These are phyloP conservation scores for Paulownia fortunei DNA, from an alignment of 257 asterid species.

Conservation along the genomic window DNA sequence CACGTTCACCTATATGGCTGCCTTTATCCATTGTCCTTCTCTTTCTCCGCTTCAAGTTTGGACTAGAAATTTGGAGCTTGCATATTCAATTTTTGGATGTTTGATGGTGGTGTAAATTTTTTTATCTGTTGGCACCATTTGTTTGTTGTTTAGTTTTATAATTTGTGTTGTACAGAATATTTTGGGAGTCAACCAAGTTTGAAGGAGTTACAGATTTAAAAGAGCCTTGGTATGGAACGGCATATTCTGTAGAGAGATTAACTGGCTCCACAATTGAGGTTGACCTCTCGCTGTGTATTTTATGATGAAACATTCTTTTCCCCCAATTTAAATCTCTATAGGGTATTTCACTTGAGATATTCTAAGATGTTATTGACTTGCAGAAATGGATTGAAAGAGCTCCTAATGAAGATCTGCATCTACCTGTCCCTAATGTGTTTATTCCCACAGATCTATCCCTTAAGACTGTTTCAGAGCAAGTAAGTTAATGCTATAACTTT, in stretches of 20 bases:
- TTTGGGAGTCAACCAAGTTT: conserved; percentile 94
- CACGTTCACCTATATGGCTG: conserved; percentile 1
- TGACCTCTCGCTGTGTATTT: conserved; percentile 37
- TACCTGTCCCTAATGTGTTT: conserved; percentile 81
- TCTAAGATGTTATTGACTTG: conserved; percentile 38
- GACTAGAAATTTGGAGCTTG: conserved; percentile 20
- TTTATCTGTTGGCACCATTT: conserved; percentile 12
- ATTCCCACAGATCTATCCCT: conserved; percentile 94
- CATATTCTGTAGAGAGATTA: conserved; percentile 70
- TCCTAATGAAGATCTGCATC: conserved; percentile 69
- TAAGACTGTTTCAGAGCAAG: conserved; percentile 64
- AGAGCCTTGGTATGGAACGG: conserved; percentile 99
- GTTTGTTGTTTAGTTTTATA: conserved; percentile 26
- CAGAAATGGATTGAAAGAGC: conserved; percentile 84
- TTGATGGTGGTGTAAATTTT: conserved; percentile 3
- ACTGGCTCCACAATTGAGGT: conserved; percentile 78
- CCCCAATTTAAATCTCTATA: conserved; percentile 8
- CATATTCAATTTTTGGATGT: conserved; percentile 23
- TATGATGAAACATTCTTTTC: conserved; percentile 22
- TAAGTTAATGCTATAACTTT: conserved; percentile 39
- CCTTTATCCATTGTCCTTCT: neutral
- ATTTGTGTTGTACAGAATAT: conserved; percentile 62
- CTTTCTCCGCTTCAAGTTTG: conserved; percentile 7
- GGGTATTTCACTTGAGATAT: conserved; percentile 9
- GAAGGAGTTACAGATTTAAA: conserved; percentile 64